A percentile compares a stretch with the other conserved stretches of the same genome.
These are phyloP conservation scores for Teunomyces gatunensis DNA, from an alignment of 805 yeast genomes.

Conservation along the genomic window DNA sequence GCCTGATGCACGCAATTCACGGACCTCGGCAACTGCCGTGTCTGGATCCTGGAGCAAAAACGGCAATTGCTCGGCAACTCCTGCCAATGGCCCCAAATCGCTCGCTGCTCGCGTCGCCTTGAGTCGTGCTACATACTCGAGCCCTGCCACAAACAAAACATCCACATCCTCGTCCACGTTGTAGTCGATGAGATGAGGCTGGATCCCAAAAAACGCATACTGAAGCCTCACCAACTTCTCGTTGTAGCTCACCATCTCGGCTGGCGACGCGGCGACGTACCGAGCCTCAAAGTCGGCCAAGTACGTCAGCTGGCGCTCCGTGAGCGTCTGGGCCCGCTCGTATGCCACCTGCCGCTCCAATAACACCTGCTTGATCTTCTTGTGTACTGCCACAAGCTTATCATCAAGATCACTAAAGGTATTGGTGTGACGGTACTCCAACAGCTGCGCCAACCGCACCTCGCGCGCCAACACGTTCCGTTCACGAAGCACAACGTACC, in stretches of 20 bases:
- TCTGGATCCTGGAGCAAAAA: conserved; percentile 32
- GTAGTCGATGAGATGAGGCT: conserved; percentile 57
- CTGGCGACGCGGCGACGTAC: conserved; percentile 52
- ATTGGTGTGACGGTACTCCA: conserved; percentile 26
- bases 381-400: conserved; percentile 36
- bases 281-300: conserved; percentile 55
- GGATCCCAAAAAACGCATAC: conserved; percentile 80
- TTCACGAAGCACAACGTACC: conserved; percentile 86
- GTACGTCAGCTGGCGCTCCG: conserved; percentile 44
- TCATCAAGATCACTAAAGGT: conserved; percentile 39
- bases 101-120: conserved; percentile 48
- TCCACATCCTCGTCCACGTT: conserved; percentile 55
- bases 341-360: conserved; percentile 79
- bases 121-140: conserved; percentile 65
- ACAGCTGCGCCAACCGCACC: conserved; percentile 49
- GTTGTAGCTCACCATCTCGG: conserved; percentile 52
- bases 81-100: conserved; percentile 34
- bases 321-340: conserved; percentile 53
- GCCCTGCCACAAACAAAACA: conserved; percentile 56
- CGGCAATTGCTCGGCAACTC: conserved; percentile 41
- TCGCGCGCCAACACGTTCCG: conserved; percentile 79
- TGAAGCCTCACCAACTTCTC: conserved; percentile 77
- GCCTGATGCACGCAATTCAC: conserved; percentile 46
- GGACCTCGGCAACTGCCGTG: conserved; percentile 46
- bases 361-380: conserved; percentile 77